Base-by-base conservation (phyloP, 1,284 basidiomycete species). In the Pyrrhoderma noxium region DNA sequence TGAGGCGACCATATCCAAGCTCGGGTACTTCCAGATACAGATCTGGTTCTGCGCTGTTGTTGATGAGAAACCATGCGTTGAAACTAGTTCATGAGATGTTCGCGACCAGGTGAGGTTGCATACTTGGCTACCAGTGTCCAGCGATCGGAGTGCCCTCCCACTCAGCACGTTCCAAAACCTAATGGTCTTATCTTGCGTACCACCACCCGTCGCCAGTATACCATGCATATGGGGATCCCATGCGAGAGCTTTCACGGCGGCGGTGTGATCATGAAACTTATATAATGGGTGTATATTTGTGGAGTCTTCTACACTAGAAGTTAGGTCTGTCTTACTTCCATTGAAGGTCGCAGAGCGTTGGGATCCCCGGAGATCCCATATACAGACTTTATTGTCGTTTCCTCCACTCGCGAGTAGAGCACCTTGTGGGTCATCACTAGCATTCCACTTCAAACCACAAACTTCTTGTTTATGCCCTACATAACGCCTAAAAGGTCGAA, bases 331-430 rank as follows among this genome's bases (percentile, higher is more conserved):
- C 11, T 11, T 5, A 11, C 27, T 31, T 31, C 27, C 27, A 31
- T 11, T 31, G 5, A 31, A 11, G n/a, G 13, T 54, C 65, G 44
- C 70, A 71, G 70, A 67, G 37, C 85, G 65, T 59, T 72, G 72
- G 2, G 78, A 77, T 2, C 83, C 82, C 21, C 85, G 70, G 52
- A 88, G 62, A 60, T 96, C 93, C 93, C 95, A 99, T 50, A 99
- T 91, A 60, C 92, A 93, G 8, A 99, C 86, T 70, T 96, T 95
- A 70, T 99, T 99, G 70, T 99, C 96, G 67, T 99, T 99, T 0
- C 95, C 95, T 1, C 96, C 95, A 56, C 89, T 93, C 3, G 95
- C 95, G 1, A 99, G 77, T 58, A 82, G 84, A 47, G 86, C 85
- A 4, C 75, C 73, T 47, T 75, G 69, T 27, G 68, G 64, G 52